Evolutionary conservation across 1,284 basidiomycete species (phyloP).

Genomic region (Kalmanozyma brasiliensis): DNA sequence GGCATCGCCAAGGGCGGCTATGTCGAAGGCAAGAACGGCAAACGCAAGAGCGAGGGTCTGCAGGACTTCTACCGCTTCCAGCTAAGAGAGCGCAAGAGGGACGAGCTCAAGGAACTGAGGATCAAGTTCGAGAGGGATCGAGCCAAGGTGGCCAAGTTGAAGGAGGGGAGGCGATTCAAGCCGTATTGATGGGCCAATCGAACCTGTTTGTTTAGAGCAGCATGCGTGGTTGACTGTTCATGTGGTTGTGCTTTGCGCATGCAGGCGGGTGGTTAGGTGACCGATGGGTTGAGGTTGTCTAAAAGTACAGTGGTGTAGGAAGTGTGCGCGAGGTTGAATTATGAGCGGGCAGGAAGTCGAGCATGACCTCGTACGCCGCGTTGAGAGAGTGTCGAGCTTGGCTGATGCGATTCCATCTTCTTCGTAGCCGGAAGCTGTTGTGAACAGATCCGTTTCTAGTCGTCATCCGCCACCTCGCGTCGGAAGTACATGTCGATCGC

Average conservation of each 20-base stretch:
- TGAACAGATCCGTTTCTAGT: conserved; percentile 15
- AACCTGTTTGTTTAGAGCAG: no score
- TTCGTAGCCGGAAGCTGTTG: no score
- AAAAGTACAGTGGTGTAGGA: conserved; percentile 16
- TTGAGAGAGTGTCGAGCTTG: no score
- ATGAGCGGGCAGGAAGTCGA: no score
- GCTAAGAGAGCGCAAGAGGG: conserved; percentile 60
- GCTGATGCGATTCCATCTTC: no score
- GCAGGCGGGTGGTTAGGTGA: not conserved
- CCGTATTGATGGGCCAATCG: conserved; percentile 43
- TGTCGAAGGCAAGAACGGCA: conserved; percentile 26
- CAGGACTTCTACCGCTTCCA: conserved; percentile 66
- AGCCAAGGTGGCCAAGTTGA: conserved; percentile 59
- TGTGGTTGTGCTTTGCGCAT: no score
- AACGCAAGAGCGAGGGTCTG: conserved; percentile 57
- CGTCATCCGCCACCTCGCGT: conserved; percentile 54
- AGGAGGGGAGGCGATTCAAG: conserved; percentile 59
- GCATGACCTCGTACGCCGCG: no score
- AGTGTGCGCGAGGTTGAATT: no score
- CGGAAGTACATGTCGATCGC: conserved; percentile 66
- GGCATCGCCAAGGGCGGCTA: conserved; percentile 29
- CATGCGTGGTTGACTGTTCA: no score
- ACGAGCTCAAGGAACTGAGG: conserved; percentile 60
- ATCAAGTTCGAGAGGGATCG: conserved; percentile 64
- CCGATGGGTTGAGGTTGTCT: conserved; percentile 3